Percentiles rank a stretch among this genome's conserved stretches.
These are phyloP conservation scores for Aspergillus quadricinctus DNA, from an alignment of 2,329 filamentous ascomycete genomes.

Conservation along the genomic window DNA sequence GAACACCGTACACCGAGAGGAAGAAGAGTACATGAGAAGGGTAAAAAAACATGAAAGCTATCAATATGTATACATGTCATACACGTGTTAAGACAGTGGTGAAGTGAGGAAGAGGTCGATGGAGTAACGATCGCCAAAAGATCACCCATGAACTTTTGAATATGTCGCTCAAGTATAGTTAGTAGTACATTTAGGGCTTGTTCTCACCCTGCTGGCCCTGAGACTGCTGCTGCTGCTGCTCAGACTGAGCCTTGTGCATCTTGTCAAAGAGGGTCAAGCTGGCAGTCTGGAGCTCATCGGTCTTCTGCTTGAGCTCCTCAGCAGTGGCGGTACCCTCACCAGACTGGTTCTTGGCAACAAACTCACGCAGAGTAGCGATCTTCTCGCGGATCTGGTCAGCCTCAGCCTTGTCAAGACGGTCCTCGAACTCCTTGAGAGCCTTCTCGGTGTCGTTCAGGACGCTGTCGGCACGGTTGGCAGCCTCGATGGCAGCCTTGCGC, in stretches of 20 bases:
- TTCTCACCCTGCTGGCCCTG: conserved; percentile 58
- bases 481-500: conserved; percentile 91
- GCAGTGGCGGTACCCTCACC: conserved; percentile 83
- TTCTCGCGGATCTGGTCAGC: conserved; percentile 91
- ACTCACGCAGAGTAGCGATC: conserved; percentile 78
- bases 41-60: conserved; percentile 15
- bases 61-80: conserved; percentile 38
- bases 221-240: conserved; percentile 55
- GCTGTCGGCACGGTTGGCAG: conserved; percentile 94
- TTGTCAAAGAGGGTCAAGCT: conserved; percentile 98
- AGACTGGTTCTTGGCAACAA: conserved; percentile 89
- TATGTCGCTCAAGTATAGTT: conserved; percentile 17
- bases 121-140: conserved; percentile 16
- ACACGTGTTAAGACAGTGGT: conserved; percentile 23
- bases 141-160: conserved; percentile 7
- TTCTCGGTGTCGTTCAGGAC: conserved; percentile 98
- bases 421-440: conserved; percentile 92
- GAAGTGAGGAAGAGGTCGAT: conserved; percentile 21
- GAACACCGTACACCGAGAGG: conserved; percentile 37
- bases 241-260: conserved; percentile 93
- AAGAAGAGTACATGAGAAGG: conserved; percentile 12
- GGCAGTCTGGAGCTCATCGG: conserved; percentile 92
- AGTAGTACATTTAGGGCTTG: conserved; percentile 54
- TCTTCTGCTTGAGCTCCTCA: conserved; percentile 96
- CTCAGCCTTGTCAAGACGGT: conserved; percentile 95